Conservation (phyloP, 2,329 filamentous ascomycete genomes). For the Pseudocercospora eumusae region DNA sequence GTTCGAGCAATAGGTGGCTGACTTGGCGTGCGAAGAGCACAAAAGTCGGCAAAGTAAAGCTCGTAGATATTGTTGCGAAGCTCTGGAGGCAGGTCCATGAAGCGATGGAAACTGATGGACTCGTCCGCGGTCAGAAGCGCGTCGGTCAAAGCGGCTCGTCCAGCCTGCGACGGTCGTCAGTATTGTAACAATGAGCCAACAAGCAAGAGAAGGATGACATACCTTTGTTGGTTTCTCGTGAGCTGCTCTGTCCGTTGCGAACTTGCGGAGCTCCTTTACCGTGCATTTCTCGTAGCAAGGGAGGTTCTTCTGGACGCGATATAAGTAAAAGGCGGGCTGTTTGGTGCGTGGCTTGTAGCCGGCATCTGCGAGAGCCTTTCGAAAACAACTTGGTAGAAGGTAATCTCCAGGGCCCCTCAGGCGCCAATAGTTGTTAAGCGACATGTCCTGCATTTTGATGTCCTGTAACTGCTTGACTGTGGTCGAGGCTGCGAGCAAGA, state of each 20-base stretch:
- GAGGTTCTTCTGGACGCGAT: neutral
- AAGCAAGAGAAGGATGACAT: neutral
- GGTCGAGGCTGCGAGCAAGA: neutral
- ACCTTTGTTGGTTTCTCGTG: neutral
- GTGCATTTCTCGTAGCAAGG: neutral
- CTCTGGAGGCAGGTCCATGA: neutral
- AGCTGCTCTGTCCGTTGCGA: neutral
- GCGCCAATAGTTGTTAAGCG: neutral
- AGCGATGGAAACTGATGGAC: neutral
- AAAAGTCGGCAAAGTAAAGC: neutral
- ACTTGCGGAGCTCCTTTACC: neutral
- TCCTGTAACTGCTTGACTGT: neutral
- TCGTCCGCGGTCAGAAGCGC: neutral
- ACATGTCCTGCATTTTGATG: neutral
- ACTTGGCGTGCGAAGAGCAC: neutral
- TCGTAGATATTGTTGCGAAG: neutral
- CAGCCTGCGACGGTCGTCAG: neutral
- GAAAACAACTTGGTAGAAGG: neutral
- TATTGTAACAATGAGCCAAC: neutral
- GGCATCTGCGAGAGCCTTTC: neutral
- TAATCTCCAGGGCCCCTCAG: neutral
- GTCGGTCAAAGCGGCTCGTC: neutral
- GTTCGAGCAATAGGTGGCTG: neutral
- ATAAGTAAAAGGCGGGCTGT: neutral
- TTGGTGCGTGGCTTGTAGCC: neutral